Evolutionary conservation across 2,329 filamentous ascomycete genomes (phyloP).

Genomic region (Epichloe coenophiala): DNA sequence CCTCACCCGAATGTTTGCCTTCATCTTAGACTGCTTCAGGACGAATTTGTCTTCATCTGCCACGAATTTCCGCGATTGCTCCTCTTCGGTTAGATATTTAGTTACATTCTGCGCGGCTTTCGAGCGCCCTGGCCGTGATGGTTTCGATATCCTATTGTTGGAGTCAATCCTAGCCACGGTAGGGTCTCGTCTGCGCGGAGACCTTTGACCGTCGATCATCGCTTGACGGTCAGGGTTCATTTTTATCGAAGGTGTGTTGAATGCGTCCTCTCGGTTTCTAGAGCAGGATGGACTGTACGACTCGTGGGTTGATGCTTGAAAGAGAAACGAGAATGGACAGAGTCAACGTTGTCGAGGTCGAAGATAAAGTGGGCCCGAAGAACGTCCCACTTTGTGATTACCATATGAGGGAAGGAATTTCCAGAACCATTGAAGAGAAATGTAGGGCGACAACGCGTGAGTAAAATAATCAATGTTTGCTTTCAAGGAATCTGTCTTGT

Average conservation of each 20-base stretch:
- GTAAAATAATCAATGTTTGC: no score
- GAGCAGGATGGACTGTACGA: neutral
- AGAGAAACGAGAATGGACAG: neutral
- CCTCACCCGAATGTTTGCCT: constrained; percentile 86
- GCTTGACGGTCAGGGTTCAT: constrained; percentile 44
- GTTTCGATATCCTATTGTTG: constrained; percentile 43
- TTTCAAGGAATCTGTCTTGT: no score
- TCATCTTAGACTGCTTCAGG: constrained; percentile 93
- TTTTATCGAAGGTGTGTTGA: neutral
- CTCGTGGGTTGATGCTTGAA: neutral
- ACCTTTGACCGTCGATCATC: constrained; percentile 36
- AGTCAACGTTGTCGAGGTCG: neutral
- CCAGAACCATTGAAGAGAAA: no score
- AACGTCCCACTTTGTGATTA: neutral
- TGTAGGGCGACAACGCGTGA: no score
- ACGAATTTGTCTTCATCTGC: constrained; percentile 94
- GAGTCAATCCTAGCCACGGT: constrained; percentile 42
- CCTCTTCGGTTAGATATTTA: constrained; percentile 55
- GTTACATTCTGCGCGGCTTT: constrained; percentile 17
- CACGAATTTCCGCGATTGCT: constrained; percentile 71
- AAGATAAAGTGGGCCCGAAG: neutral
- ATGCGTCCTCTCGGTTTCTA: neutral
- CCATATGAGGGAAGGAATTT: neutral
- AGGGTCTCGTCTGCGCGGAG: constrained; percentile 32
- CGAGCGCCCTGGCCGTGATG: constrained; percentile 19